phyloP scores from a whole-genome alignment of 257 asterid genomes.

The Solanum chaucha region DNA sequence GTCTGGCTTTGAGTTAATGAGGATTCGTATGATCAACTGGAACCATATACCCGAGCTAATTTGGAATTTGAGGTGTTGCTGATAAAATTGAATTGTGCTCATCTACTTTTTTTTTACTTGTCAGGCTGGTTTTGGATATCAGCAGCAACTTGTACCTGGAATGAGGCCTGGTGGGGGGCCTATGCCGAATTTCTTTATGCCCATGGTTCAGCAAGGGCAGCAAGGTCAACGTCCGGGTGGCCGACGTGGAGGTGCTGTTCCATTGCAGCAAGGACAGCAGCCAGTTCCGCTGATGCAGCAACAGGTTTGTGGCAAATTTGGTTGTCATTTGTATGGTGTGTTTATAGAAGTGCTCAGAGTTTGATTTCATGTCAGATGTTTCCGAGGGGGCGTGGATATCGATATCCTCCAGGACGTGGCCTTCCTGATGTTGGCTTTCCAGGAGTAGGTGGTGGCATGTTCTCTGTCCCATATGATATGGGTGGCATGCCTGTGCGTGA shows the following conservation, averaged over 20 bases:
- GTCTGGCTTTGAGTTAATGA: background rate
- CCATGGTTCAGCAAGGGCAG: conserved; percentile 85
- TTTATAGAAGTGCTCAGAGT: background rate
- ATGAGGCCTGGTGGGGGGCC: conserved; percentile 90
- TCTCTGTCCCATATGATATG: conserved; percentile 73
- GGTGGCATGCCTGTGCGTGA: conserved; percentile 81
- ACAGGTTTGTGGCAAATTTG: conserved; percentile 29
- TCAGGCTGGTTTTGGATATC: conserved; percentile 97
- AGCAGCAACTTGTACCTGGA: conserved; percentile 95
- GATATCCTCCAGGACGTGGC: conserved; percentile 73
- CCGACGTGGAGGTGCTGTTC: conserved; percentile 51
- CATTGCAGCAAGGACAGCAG: conserved; percentile 77
- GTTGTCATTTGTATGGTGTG: background rate
- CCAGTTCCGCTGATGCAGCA: conserved; percentile 79
- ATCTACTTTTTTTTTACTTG: background rate
- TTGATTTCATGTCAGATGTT: conserved; percentile 38
- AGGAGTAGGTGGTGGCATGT: conserved; percentile 64
- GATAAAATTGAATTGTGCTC: background rate
- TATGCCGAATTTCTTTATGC: conserved; percentile 80
- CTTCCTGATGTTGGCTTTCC: conserved; percentile 59
- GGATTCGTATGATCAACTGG: background rate
- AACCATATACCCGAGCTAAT: background rate
- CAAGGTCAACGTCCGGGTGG: conserved; percentile 96
- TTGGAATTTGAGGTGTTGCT: background rate
- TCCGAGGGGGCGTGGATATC: conserved; percentile 83